A percentile compares a stretch with the other conserved stretches of the same genome.
phyloP scores from a whole-genome alignment of 108 stramenopile species.

The Phaeodactylum tricornutum region DNA sequence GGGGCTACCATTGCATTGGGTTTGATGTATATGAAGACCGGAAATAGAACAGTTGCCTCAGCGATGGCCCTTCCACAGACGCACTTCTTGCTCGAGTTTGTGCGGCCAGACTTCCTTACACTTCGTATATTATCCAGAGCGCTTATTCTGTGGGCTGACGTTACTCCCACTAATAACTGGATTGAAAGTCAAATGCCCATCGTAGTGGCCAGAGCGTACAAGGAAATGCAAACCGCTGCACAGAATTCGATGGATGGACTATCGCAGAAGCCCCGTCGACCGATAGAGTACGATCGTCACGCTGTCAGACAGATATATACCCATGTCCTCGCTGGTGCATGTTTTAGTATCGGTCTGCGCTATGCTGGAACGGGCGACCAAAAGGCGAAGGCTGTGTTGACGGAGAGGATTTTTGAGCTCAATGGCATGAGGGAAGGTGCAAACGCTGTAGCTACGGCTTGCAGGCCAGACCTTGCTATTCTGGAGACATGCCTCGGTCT shows the following conservation, averaged over 20 bases:
- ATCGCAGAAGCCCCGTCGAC: not conserved
- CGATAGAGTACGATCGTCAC: slow-evolving; percentile 66
- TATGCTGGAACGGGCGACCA: slow-evolving; percentile 86
- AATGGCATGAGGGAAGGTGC: slow-evolving; percentile 58
- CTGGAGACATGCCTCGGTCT: slow-evolving; percentile 86
- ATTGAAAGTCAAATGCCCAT: slow-evolving; percentile 74
- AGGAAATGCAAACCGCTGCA: slow-evolving; percentile 36
- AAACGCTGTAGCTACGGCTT: slow-evolving; percentile 49
- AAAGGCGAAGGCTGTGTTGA: slow-evolving; percentile 54
- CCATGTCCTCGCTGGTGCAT: slow-evolving; percentile 89
- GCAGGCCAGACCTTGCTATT: slow-evolving; percentile 65
- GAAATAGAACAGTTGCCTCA: slow-evolving; percentile 66
- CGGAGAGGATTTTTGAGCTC: slow-evolving; percentile 56
- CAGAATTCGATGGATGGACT: slow-evolving; percentile 12
- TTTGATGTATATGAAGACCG: slow-evolving; percentile 85
- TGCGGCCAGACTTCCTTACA: slow-evolving; percentile 88
- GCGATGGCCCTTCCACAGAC: slow-evolving; percentile 86
- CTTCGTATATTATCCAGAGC: slow-evolving; percentile 84
- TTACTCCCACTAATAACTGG: slow-evolving; percentile 70
- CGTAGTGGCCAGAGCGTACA: slow-evolving; percentile 48
- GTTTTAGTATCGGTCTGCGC: slow-evolving; percentile 85
- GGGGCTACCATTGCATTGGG: slow-evolving; percentile 90
- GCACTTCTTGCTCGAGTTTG: slow-evolving; percentile 86
- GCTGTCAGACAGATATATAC: slow-evolving; percentile 85
- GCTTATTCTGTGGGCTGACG: slow-evolving; percentile 90